phyloP scores from a whole-genome alignment of 2,329 filamentous ascomycete species.

The Beauveria pseudobassiana region DNA sequence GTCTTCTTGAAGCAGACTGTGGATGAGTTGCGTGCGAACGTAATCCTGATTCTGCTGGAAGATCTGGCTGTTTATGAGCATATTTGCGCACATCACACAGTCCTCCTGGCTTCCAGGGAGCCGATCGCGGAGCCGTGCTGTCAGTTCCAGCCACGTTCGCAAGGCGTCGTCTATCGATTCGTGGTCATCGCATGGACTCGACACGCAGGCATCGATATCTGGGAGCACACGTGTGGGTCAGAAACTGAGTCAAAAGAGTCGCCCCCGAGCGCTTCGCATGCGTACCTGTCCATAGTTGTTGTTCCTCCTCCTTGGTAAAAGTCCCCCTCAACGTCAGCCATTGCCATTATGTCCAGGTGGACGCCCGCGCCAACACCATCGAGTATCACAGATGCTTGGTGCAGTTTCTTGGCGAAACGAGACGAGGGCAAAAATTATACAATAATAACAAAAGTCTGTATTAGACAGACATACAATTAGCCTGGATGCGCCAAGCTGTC shows the following conservation, averaged over 20 bases:
- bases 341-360: conserved; percentile 28
- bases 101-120: conserved; percentile 72
- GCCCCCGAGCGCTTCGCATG: neutral
- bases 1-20: conserved; percentile 86
- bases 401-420: neutral
- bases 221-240: neutral
- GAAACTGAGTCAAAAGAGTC: neutral
- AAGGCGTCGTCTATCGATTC: conserved; percentile 73
- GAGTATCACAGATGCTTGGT: conserved; percentile 16
- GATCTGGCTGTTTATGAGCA: conserved; percentile 66
- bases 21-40: conserved; percentile 85
- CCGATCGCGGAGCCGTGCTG: conserved; percentile 66
- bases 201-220: conserved; percentile 44
- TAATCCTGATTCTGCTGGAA: conserved; percentile 74
- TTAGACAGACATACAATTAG: neutral
- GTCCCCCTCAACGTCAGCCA: conserved; percentile 56
- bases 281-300: conserved; percentile 83
- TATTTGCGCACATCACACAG: conserved; percentile 70
- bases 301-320: conserved; percentile 66
- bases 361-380: conserved; percentile 25
- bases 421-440: neutral
- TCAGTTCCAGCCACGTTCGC: conserved; percentile 74
- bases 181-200: conserved; percentile 41
- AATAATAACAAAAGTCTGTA: neutral
- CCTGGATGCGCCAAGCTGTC: neutral